Percentiles rank a stretch among this genome's conserved stretches.
These are phyloP conservation scores for Stachybotrys chartarum DNA, from an alignment of 2,329 filamentous ascomycete species.

Conservation along the genomic window DNA sequence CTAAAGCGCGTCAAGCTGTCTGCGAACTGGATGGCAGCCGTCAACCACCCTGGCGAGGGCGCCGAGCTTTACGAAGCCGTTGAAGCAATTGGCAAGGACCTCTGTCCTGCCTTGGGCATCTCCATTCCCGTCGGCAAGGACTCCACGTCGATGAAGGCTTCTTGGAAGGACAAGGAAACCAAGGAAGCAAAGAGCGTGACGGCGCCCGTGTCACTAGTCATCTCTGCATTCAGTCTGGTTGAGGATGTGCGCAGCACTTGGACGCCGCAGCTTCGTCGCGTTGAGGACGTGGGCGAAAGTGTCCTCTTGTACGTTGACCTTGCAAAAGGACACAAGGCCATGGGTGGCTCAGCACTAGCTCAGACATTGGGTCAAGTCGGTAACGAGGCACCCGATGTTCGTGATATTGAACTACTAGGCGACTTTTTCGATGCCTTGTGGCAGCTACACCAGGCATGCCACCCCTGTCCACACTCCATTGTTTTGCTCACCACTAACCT, in stretches of 20 bases:
- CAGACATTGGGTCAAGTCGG: slow-evolving; percentile 86
- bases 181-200: slow-evolving; percentile 76
- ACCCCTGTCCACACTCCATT: background rate
- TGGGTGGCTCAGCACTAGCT: slow-evolving; percentile 86
- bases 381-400: slow-evolving; percentile 77
- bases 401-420: slow-evolving; percentile 70
- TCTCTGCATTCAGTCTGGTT: slow-evolving; percentile 84
- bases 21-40: slow-evolving; percentile 99
- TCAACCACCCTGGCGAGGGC: slow-evolving; percentile 85
- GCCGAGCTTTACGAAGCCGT: slow-evolving; percentile 91
- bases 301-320: slow-evolving; percentile 88
- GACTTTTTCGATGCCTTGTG: slow-evolving; percentile 87
- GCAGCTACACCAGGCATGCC: slow-evolving; percentile 41
- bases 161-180: slow-evolving; percentile 69
- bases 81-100: slow-evolving; percentile 82
- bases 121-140: slow-evolving; percentile 97
- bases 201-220: slow-evolving; percentile 82
- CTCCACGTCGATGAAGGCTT: slow-evolving; percentile 98
- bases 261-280: slow-evolving; percentile 79
- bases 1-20: slow-evolving; percentile 79
- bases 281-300: slow-evolving; percentile 84
- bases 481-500: background rate
- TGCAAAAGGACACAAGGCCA: slow-evolving; percentile 67
- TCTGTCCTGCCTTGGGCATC: slow-evolving; percentile 85
- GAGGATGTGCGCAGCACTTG: slow-evolving; percentile 79